A percentile compares a stretch with the other conserved stretches of the same genome.
phyloP scores from a whole-genome alignment of 306 rosid species.

The Psophocarpus tetragonolobus region DNA sequence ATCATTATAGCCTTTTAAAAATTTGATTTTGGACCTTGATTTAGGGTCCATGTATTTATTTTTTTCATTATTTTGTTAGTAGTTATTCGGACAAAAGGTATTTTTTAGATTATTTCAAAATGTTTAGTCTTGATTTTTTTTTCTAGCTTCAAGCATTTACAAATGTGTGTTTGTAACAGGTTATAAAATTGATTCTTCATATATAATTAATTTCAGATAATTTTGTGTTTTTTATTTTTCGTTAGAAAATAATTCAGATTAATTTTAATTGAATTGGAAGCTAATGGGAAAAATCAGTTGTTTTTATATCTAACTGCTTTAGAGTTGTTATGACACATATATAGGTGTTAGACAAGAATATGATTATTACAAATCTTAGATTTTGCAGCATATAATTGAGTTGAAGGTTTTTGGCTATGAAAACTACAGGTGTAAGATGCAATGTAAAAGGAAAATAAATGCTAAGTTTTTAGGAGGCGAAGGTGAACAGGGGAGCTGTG shows the following conservation, averaged over 20 bases:
- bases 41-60: not conserved
- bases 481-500: conserved; percentile 30
- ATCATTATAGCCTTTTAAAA: not conserved
- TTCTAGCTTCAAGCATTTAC: not conserved
- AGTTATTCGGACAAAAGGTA: conserved; percentile 7
- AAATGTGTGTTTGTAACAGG: too few species aligned
- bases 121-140: not conserved
- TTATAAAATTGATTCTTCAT: too few species aligned
- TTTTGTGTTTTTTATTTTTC: too few species aligned
- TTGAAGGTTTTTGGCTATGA: not conserved
- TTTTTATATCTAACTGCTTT: too few species aligned
- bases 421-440: not conserved
- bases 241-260: too few species aligned
- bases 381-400: too few species aligned
- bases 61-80: not conserved
- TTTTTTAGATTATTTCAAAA: not conserved
- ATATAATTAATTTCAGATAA: too few species aligned
- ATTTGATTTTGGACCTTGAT: conserved; percentile 16
- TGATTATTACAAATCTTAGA: too few species aligned
- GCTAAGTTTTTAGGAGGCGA: conserved; percentile 33
- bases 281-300: too few species aligned
- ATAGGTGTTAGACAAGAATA: too few species aligned
- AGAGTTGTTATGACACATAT: too few species aligned
- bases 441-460: not conserved
- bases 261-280: too few species aligned